Conservation (phyloP, 352 stramenopile genomes). For the Paralagenidium karlingii region DNA sequence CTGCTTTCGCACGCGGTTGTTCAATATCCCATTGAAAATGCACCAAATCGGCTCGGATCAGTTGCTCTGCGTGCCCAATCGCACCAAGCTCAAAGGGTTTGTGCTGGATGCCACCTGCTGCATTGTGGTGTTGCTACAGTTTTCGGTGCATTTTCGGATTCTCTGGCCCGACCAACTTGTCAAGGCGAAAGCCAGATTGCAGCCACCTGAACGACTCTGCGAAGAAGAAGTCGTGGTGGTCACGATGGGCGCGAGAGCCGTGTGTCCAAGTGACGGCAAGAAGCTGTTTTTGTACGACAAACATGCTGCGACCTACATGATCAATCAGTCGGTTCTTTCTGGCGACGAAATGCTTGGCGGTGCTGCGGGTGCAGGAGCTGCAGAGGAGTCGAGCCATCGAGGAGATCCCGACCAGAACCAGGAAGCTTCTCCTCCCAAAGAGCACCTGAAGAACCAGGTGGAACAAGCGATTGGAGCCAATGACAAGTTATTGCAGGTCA, state of each 20-base stretch:
- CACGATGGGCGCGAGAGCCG: slow-evolving; percentile 45
- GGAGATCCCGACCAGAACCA: too few relatives aligned
- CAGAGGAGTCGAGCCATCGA: too few relatives aligned
- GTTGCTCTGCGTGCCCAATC: slow-evolving; percentile 30
- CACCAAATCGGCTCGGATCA: slow-evolving; percentile 54
- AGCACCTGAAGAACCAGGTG: too few relatives aligned
- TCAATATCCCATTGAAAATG: slow-evolving; percentile 54
- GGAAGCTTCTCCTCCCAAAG: too few relatives aligned
- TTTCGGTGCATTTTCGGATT: slow-evolving; percentile 71
- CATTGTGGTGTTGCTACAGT: slow-evolving; percentile 79
- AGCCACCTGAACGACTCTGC: slow-evolving; percentile 20
- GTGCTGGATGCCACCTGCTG: slow-evolving; percentile 64
- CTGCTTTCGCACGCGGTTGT: slow-evolving; percentile 49
- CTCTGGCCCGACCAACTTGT: slow-evolving; percentile 43
- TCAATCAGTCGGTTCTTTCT: slow-evolving; percentile 10
- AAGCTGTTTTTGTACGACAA: slow-evolving; percentile 65
- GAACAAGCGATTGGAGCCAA: slow-evolving; percentile 7
- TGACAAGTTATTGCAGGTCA: slow-evolving; percentile 41
- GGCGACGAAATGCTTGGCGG: slow-evolving; percentile 4
- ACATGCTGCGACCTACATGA: slow-evolving; percentile 11
- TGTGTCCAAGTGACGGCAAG: slow-evolving; percentile 63
- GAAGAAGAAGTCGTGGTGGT: slow-evolving; percentile 60
- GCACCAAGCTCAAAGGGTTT: slow-evolving; percentile 53
- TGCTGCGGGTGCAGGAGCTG: too few relatives aligned
- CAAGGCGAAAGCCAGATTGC: slow-evolving; percentile 20